Evolutionary conservation across 2,329 filamentous ascomycete genomes (phyloP).

Genomic region (Claviceps humidiphila): DNA sequence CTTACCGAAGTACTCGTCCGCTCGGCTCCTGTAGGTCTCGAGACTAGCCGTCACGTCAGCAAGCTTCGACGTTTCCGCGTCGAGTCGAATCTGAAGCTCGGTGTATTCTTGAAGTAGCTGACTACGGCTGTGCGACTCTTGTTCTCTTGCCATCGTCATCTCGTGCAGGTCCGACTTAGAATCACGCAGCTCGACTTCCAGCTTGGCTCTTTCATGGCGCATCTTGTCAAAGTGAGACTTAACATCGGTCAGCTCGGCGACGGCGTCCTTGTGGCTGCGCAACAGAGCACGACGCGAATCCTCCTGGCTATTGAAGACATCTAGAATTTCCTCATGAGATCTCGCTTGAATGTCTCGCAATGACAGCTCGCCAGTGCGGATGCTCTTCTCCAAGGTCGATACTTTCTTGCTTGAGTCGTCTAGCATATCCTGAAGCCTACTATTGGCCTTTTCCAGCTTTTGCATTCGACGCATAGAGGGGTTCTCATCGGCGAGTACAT

Average conservation of each 20-base stretch:
- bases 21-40: constrained; percentile 76
- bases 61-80: constrained; percentile 75
- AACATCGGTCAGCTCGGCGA: constrained; percentile 73
- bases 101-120: constrained; percentile 87
- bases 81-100: constrained; percentile 84
- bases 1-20: constrained; percentile 94
- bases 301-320: constrained; percentile 86
- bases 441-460: constrained; percentile 87
- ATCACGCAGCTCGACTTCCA: constrained; percentile 83
- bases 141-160: constrained; percentile 62
- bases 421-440: constrained; percentile 80
- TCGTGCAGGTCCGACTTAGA: constrained; percentile 73
- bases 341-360: constrained; percentile 84
- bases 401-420: constrained; percentile 91
- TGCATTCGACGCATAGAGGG: constrained; percentile 71
- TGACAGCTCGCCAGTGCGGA: constrained; percentile 76
- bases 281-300: constrained; percentile 71
- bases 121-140: constrained; percentile 74
- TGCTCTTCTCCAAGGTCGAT: constrained; percentile 72
- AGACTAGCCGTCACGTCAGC: constrained; percentile 75
- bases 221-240: constrained; percentile 80
- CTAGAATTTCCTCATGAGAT: constrained; percentile 87
- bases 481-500: constrained; percentile 62
- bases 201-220: constrained; percentile 62
- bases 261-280: constrained; percentile 71